Conservation (phyloP, 257 asterid genomes). For the Nicotiana sylvestris region DNA sequence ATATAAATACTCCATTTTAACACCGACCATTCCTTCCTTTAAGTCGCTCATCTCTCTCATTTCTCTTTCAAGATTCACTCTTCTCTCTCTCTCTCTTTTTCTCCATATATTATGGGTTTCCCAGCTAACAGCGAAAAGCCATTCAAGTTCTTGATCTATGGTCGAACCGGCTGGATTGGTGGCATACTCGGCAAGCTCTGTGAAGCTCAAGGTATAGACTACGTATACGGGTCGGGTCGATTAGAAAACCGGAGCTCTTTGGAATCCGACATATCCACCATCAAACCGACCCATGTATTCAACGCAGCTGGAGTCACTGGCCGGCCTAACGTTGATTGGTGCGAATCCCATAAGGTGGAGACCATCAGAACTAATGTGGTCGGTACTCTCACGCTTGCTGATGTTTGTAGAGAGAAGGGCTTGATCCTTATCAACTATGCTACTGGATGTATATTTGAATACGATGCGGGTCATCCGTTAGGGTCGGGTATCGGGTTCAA, state of each 20-base stretch:
- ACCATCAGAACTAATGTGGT: constrained; percentile 73
- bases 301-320: constrained; percentile 92
- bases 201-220: constrained; percentile 52
- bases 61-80: not conserved
- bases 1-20: not conserved
- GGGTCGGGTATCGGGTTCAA: constrained; percentile 78
- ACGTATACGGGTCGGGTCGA: constrained; percentile 73
- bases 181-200: constrained; percentile 81
- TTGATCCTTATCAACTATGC: constrained; percentile 67
- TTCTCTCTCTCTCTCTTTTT: not conserved
- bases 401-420: constrained; percentile 63
- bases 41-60: not conserved
- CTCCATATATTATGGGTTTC: constrained; percentile 44
- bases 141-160: constrained; percentile 73
- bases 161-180: constrained; percentile 83
- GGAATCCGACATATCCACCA: constrained; percentile 47
- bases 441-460: constrained; percentile 81
- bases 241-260: constrained; percentile 50
- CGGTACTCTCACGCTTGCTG: constrained; percentile 83
- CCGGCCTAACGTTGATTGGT: constrained; percentile 91
- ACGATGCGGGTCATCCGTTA: constrained; percentile 51
- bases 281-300: constrained; percentile 69
- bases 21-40: not conserved
- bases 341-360: constrained; percentile 85
- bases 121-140: constrained; percentile 52